Evolutionary conservation across 2,329 filamentous ascomycete genomes (phyloP).

Genomic region (Cadophora sp.): DNA sequence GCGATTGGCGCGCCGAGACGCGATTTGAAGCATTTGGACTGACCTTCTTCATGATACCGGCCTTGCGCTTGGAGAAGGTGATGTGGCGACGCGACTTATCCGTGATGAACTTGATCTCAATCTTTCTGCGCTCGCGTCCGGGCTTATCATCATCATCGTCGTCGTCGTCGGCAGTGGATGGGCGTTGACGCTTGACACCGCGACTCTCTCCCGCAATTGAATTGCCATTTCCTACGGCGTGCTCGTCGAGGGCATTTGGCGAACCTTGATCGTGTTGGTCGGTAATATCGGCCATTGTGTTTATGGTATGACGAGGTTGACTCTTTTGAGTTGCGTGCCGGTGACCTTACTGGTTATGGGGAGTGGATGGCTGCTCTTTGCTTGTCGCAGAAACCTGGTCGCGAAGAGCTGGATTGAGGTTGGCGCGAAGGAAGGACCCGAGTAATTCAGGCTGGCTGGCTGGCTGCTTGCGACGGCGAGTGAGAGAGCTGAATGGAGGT

Average conservation of each 20-base stretch:
- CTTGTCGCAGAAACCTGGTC: conserved; percentile 45
- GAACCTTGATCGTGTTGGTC: conserved; percentile 80
- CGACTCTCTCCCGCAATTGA: conserved; percentile 66
- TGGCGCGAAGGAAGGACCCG: conserved; percentile 42
- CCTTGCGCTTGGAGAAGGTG: conserved; percentile 99
- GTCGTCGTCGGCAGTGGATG: conserved; percentile 86
- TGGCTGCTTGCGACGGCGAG: not conserved
- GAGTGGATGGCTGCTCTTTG: conserved; percentile 42
- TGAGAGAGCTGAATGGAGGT: conserved; percentile 17
- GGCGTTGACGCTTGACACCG: conserved; percentile 88
- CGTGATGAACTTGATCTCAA: conserved; percentile 99
- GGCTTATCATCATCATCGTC: conserved; percentile 98
- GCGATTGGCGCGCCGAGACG: conserved; percentile 37
- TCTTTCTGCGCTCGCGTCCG: conserved; percentile 97
- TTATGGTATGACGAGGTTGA: conserved; percentile 46
- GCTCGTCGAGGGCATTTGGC: conserved; percentile 76
- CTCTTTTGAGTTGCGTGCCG: conserved; percentile 46
- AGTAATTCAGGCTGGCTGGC: conserved; percentile 30
- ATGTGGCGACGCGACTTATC: conserved; percentile 99
- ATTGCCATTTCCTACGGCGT: conserved; percentile 77
- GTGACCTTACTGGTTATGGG: conserved; percentile 47
- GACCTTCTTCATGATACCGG: conserved; percentile 99
- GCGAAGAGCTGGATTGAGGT: conserved; percentile 44
- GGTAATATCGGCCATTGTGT: conserved; percentile 78
- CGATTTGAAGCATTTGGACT: conserved; percentile 45